A percentile compares a stretch with the other conserved stretches of the same genome.
These are phyloP conservation scores for Zangia roseola DNA, from an alignment of 768 basidiomycete genomes.

Conservation along the genomic window DNA sequence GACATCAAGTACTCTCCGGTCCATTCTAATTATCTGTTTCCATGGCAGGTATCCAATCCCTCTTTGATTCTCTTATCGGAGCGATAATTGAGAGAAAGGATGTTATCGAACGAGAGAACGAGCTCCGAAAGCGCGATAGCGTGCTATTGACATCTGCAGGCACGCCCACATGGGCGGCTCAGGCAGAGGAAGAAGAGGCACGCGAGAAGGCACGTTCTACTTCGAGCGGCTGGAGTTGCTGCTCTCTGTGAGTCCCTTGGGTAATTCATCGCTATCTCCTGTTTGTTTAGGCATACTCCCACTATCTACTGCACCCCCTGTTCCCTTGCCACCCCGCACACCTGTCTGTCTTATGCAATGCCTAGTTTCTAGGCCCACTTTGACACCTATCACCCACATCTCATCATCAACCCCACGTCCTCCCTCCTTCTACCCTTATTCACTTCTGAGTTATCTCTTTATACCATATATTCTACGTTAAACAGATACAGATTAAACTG, in stretches of 20 bases:
- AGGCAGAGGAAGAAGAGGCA: constrained; percentile 79
- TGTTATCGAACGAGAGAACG: constrained; percentile 77
- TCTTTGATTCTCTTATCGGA: constrained; percentile 78
- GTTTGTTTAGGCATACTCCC: constrained; percentile 21
- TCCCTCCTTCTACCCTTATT: constrained; percentile 28
- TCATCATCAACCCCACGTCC: constrained; percentile 12
- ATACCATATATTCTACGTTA: constrained; percentile 41
- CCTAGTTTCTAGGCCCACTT: constrained; percentile 21
- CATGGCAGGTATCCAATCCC: constrained; percentile 65
- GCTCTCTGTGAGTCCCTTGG: constrained; percentile 41
- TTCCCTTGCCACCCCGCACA: constrained; percentile 15
- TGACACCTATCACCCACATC: constrained; percentile 20
- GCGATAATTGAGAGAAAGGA: constrained; percentile 80
- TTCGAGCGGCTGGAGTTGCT: constrained; percentile 66
- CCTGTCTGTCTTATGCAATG: constrained; percentile 27
- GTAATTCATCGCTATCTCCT: constrained; percentile 8
- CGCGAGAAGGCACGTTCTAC: constrained; percentile 47
- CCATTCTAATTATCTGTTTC: constrained; percentile 7
- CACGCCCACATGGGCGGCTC: constrained; percentile 74
- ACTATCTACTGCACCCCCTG: constrained; percentile 15
- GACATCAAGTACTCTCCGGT: constrained; percentile 3
- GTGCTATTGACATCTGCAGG: constrained; percentile 66
- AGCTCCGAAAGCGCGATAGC: constrained; percentile 78
- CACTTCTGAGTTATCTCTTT: constrained; percentile 38
- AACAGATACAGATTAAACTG: constrained; percentile 36